These are phyloP conservation scores for Olyra latifolia DNA, from an alignment of 176 grass and related monocot species.

Conservation along the genomic window DNA sequence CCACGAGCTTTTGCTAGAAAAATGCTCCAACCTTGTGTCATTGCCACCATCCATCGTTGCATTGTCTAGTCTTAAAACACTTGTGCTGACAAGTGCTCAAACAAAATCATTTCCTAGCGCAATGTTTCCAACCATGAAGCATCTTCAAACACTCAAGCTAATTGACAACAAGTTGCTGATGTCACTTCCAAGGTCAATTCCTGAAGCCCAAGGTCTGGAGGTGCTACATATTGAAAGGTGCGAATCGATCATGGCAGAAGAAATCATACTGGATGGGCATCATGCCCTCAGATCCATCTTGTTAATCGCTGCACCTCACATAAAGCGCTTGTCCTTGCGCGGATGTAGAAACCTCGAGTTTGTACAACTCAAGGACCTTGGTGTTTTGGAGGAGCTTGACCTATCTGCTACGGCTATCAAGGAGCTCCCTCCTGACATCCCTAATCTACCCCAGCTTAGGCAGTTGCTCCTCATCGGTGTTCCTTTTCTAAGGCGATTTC, in stretches of 20 bases:
- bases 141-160: background rate
- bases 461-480: background rate
- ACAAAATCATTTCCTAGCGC: background rate
- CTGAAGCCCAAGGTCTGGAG: too few species aligned
- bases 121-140: background rate
- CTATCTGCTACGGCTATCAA: background rate
- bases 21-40: constrained; percentile 9
- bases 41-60: background rate
- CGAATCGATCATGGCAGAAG: background rate
- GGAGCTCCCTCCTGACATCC: background rate
- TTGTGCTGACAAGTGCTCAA: background rate
- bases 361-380: constrained; percentile 1
- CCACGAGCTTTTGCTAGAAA: background rate
- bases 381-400: constrained; percentile 15
- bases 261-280: background rate
- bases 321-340: background rate
- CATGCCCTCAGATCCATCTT: background rate
- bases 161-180: background rate
- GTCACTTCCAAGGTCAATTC: background rate
- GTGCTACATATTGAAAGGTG: background rate
- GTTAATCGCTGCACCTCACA: background rate
- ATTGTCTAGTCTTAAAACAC: background rate
- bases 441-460: background rate
- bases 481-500: background rate
- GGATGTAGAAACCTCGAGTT: background rate